A percentile compares a stretch with the other conserved stretches of the same genome.
Conservation (phyloP, 345 rosid species). For the Salix koriyanagi region DNA sequence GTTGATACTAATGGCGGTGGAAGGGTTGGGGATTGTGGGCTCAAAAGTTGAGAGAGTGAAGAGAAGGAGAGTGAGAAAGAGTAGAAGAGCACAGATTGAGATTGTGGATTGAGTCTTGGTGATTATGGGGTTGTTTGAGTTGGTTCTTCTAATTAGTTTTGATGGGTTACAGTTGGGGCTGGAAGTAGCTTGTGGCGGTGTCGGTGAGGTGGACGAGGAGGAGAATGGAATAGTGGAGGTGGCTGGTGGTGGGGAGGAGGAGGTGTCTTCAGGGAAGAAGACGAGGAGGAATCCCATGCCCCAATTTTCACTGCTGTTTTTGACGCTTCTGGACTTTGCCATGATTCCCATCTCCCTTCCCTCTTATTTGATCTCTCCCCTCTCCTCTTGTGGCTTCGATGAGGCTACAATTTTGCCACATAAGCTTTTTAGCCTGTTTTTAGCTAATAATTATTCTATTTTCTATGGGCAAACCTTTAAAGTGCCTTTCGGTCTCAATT, state of each 20-base stretch:
- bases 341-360: slow-evolving; percentile 20
- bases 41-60: slow-evolving; percentile 92
- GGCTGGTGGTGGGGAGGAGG: not conserved
- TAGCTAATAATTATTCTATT: not conserved
- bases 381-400: not conserved
- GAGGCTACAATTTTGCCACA: not conserved
- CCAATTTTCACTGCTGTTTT: slow-evolving; percentile 21
- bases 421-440: not conserved
- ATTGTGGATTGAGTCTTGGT: slow-evolving; percentile 76
- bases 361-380: not conserved
- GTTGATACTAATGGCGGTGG: not conserved
- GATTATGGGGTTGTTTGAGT: slow-evolving; percentile 44
- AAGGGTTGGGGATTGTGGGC: slow-evolving; percentile 31
- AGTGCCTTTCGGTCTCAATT: too few species aligned
- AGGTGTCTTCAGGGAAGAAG: slow-evolving; percentile 61
- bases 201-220: slow-evolving; percentile 15
- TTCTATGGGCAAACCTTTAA: not conserved
- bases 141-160: slow-evolving; percentile 30
- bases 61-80: slow-evolving; percentile 66
- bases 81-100: slow-evolving; percentile 65
- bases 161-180: not conserved
- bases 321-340: slow-evolving; percentile 6
- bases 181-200: not conserved
- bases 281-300: slow-evolving; percentile 70
- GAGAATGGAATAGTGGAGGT: not conserved